Percentiles rank a stretch among this genome's conserved stretches.
These are phyloP conservation scores for Tulasnella sp. DNA, from an alignment of 768 basidiomycete genomes.

Conservation along the genomic window DNA sequence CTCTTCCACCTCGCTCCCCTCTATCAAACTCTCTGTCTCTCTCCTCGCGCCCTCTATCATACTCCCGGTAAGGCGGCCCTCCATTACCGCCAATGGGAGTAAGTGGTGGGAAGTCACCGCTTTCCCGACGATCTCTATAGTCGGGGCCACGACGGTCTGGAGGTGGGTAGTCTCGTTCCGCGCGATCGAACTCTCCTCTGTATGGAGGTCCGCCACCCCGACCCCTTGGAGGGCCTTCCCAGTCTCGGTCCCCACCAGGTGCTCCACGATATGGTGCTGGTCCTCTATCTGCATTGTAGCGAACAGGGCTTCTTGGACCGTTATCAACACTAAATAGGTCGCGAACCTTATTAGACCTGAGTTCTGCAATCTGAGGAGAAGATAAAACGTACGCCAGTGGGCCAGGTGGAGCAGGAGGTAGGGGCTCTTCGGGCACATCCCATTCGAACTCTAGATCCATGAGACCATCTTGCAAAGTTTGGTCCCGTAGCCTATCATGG, in stretches of 20 bases:
- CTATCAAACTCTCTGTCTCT: conserved; percentile 23
- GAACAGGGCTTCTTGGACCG: conserved; percentile 34
- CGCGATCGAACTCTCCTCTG: conserved; percentile 3
- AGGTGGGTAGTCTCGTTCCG: conserved; percentile 31
- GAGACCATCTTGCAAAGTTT: conserved; percentile 75
- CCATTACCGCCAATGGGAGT: neutral
- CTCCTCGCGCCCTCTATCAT: conserved; percentile 23
- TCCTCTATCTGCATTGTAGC: conserved; percentile 36
- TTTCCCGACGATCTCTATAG: conserved; percentile 25
- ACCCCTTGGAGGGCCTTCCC: conserved; percentile 36
- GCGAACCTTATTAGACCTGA: neutral
- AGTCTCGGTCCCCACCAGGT: conserved; percentile 34
- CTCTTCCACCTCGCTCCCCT: conserved; percentile 26
- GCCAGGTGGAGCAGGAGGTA: conserved; percentile 44
- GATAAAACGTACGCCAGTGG: conserved; percentile 24
- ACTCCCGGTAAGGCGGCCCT: conserved; percentile 39
- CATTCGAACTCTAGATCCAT: conserved; percentile 86
- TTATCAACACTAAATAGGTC: neutral
- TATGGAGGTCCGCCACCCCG: neutral
- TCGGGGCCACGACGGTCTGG: neutral
- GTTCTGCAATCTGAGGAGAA: conserved; percentile 18
- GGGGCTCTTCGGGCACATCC: conserved; percentile 60
- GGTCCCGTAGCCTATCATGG: conserved; percentile 71
- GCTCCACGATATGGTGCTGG: conserved; percentile 36
- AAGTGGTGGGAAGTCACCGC: neutral